These are phyloP conservation scores for Exophiala calicioides DNA, from an alignment of 2,329 filamentous ascomycete species.

Conservation along the genomic window DNA sequence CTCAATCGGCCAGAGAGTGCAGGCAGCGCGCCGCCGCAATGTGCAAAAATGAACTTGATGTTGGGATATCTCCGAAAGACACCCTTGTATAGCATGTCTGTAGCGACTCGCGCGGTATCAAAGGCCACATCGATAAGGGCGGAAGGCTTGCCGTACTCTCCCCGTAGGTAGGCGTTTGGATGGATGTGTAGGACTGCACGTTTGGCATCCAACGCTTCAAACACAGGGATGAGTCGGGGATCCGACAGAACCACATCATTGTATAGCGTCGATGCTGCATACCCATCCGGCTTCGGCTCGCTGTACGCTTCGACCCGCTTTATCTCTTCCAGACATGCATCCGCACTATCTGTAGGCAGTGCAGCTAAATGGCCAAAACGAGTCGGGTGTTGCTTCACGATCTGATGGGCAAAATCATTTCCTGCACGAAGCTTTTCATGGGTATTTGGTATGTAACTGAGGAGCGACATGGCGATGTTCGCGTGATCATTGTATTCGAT, in stretches of 20 bases:
- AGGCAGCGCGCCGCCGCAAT: too few relatives aligned
- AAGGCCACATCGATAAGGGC: constrained; percentile 9
- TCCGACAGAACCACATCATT: constrained; percentile 4
- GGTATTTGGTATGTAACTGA: not conserved
- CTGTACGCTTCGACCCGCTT: not conserved
- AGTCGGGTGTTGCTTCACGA: constrained; percentile 1
- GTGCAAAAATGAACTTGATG: constrained; percentile 10
- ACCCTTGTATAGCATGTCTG: constrained; percentile 6
- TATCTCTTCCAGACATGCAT: constrained; percentile 5
- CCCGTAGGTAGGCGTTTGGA: too few relatives aligned
- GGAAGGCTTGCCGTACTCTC: constrained; percentile 2
- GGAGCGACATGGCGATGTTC: not conserved
- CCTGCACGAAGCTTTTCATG: constrained; percentile 5
- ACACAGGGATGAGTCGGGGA: not conserved
- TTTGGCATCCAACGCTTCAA: not conserved
- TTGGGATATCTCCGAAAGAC: constrained; percentile 3
- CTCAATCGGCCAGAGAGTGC: too few relatives aligned
- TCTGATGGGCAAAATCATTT: constrained; percentile 10
- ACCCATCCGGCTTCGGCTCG: constrained; percentile 7
- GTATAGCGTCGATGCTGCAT: constrained; percentile 5
- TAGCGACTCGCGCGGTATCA: constrained; percentile 5
- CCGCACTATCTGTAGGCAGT: not conserved
- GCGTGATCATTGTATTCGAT: too few relatives aligned
- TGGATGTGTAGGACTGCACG: too few relatives aligned
- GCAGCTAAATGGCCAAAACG: constrained; percentile 1